Conservation (phyloP, 2,329 filamentous ascomycete genomes). For the Botrytis elliptica region DNA sequence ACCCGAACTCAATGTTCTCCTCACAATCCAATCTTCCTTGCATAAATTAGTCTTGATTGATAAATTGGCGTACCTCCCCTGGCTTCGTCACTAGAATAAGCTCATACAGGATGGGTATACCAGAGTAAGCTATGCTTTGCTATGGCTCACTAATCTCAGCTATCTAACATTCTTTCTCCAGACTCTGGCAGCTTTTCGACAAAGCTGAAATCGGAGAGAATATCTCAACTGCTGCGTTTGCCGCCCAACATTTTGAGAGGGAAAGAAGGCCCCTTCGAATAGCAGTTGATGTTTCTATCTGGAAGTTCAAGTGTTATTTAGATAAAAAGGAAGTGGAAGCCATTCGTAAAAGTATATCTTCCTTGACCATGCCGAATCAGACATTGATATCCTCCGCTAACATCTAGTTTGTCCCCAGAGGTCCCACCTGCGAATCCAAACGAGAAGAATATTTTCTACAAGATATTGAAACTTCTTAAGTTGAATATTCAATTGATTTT, state of each 20-base stretch:
- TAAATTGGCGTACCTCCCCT: background rate
- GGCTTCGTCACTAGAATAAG: background rate
- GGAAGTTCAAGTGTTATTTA: slow-evolving; percentile 87
- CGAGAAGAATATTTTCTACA: slow-evolving; percentile 64
- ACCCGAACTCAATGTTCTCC: background rate
- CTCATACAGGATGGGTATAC: slow-evolving; percentile 2
- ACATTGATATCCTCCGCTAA: background rate
- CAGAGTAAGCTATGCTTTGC: background rate
- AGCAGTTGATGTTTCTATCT: slow-evolving; percentile 90
- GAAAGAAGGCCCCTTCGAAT: slow-evolving; percentile 72
- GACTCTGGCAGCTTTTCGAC: slow-evolving; percentile 17
- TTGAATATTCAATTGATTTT: slow-evolving; percentile 79
- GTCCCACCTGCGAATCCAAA: slow-evolving; percentile 45
- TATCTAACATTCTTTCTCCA: background rate
- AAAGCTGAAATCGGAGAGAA: slow-evolving; percentile 15
- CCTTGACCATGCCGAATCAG: background rate
- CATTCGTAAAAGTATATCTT: slow-evolving; percentile 47
- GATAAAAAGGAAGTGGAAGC: slow-evolving; percentile 65
- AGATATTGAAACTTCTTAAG: slow-evolving; percentile 70
- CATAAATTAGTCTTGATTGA: background rate
- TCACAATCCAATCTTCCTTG: background rate
- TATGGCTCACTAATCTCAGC: background rate
- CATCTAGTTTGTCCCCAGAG: background rate
- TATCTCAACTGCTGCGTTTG: slow-evolving; percentile 46
- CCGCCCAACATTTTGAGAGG: slow-evolving; percentile 68